These are phyloP conservation scores for Saccharomycopsis hybrid DNA, from an alignment of 1,139 yeast species.

Conservation along the genomic window DNA sequence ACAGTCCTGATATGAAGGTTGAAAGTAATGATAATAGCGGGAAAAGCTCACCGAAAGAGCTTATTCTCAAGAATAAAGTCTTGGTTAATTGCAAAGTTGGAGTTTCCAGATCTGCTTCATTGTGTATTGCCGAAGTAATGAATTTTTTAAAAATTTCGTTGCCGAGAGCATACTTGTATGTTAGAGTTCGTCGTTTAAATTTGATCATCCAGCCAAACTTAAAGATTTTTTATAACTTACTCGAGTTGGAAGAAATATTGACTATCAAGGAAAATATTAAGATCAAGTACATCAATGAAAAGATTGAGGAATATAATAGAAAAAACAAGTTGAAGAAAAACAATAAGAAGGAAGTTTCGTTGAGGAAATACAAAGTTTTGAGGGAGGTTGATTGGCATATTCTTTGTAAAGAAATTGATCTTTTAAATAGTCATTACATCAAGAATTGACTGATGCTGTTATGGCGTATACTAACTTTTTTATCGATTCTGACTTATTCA, in stretches of 20 bases:
- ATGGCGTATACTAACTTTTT: no score
- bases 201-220: conserved; percentile 89
- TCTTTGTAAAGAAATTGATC: conserved; percentile 79
- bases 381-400: conserved; percentile 86
- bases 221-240: conserved; percentile 76
- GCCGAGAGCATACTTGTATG: conserved; percentile 71
- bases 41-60: neutral
- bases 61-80: conserved; percentile 4
- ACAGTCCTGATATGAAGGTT: no score
- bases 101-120: conserved; percentile 84
- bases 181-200: conserved; percentile 76
- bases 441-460: conserved; percentile 8
- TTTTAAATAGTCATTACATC: conserved; percentile 49
- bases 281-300: conserved; percentile 38
- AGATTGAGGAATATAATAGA: conserved; percentile 22
- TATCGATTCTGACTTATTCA: no score
- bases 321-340: conserved; percentile 20
- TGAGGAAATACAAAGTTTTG: conserved; percentile 30
- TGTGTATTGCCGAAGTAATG: conserved; percentile 89
- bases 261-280: conserved; percentile 31
- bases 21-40: neutral
- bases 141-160: conserved; percentile 56
- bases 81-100: conserved; percentile 89
- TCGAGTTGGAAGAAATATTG: conserved; percentile 62
- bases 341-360: conserved; percentile 16